phyloP scores from a whole-genome alignment of 768 basidiomycete species.

The Leccinum boreale region DNA sequence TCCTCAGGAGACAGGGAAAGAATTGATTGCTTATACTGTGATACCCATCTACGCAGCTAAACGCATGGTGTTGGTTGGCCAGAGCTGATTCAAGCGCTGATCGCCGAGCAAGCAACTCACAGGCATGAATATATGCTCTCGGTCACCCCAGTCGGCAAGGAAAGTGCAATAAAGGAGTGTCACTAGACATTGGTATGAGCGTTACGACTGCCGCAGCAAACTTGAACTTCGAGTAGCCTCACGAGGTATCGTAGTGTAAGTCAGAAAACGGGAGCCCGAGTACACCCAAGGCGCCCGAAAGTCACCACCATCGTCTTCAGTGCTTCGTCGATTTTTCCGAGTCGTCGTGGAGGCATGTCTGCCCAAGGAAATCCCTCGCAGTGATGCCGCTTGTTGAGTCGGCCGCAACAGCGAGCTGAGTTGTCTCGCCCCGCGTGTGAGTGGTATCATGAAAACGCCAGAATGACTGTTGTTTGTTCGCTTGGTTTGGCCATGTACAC shows the following conservation, averaged over 20 bases:
- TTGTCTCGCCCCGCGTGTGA: slow-evolving; percentile 12
- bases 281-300: slow-evolving; percentile 65
- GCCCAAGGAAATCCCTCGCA: background rate
- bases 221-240: slow-evolving; percentile 16
- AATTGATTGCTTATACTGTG: slow-evolving; percentile 46
- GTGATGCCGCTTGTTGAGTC: background rate
- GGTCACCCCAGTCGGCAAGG: slow-evolving; percentile 65
- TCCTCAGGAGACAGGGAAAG: slow-evolving; percentile 61
- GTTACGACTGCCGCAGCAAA: background rate
- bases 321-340: slow-evolving; percentile 2
- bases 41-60: slow-evolving; percentile 60
- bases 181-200: slow-evolving; percentile 33
- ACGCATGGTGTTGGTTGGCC: background rate
- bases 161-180: slow-evolving; percentile 57
- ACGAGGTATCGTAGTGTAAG: slow-evolving; percentile 58
- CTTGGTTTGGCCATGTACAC: background rate
- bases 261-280: slow-evolving; percentile 46
- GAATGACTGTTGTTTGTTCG: background rate
- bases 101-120: slow-evolving; percentile 37
- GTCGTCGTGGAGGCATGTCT: slow-evolving; percentile 17
- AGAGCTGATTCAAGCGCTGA: background rate
- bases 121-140: slow-evolving; percentile 67
- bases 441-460: background rate
- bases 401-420: slow-evolving; percentile 3
- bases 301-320: slow-evolving; percentile 33